Evolutionary conservation across 495 filamentous ascomycete species (phyloP).

Genomic region (Hypoxylon perforatum): DNA sequence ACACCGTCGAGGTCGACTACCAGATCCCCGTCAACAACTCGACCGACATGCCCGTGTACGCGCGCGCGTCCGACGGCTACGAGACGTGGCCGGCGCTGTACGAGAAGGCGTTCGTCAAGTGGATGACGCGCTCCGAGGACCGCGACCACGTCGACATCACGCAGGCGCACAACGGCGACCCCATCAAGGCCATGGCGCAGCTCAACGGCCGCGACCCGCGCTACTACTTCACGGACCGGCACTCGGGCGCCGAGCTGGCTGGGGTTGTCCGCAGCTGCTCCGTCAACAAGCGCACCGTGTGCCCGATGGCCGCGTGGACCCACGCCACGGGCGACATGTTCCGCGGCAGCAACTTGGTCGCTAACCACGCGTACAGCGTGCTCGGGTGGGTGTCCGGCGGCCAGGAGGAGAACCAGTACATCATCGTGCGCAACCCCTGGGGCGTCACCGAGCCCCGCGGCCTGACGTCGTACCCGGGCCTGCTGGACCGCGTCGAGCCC

Average conservation of each 20-base stretch:
- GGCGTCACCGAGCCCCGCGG: constrained; percentile 49
- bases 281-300: constrained; percentile 50
- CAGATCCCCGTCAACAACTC: constrained; percentile 51
- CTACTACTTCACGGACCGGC: constrained; percentile 47
- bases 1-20: constrained; percentile 51
- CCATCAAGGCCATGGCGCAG: constrained; percentile 52
- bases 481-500: constrained; percentile 47
- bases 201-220: constrained; percentile 46
- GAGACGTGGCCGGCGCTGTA: constrained; percentile 54
- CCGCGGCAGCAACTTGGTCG: constrained; percentile 50
- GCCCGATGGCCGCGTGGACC: constrained; percentile 47
- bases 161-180: constrained; percentile 48
- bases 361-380: constrained; percentile 53
- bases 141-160: constrained; percentile 47
- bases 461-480: constrained; percentile 43
- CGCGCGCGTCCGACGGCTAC: constrained; percentile 46
- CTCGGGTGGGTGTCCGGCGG: constrained; percentile 51
- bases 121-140: constrained; percentile 37
- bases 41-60: constrained; percentile 49
- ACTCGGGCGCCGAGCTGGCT: constrained; percentile 40
- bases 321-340: constrained; percentile 43
- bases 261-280: constrained; percentile 45
- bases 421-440: constrained; percentile 54
- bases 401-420: constrained; percentile 49
- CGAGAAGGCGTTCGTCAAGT: constrained; percentile 56